Base-by-base conservation (phyloP, 164 flowering plant genomes). In the Chloranthus sessilifolius region DNA sequence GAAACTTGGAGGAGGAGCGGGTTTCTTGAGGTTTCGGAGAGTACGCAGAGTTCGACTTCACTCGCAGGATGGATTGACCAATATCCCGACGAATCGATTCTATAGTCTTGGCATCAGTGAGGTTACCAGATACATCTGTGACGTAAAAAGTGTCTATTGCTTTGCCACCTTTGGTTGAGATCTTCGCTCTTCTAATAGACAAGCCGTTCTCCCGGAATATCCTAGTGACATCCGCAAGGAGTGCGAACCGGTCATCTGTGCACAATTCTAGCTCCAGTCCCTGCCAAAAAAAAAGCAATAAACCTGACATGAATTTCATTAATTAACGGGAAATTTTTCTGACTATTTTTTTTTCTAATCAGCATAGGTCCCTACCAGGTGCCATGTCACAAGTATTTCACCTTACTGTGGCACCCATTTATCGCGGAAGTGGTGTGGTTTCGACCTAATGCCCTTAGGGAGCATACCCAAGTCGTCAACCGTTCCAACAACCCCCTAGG, bases 181-280 rank as follows among this genome's bases (percentile, higher is more conserved):
- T 79, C 54, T 81, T 88, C 30, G 98, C 98, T 63, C 96, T 70
- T 46, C 53, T 77, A 45, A 91, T 73, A 35, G 64, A 61, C 58
- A 91, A 56, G 43, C 98, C 71, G 59, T 91, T 83, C 68, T 91
- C 96, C 27, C 96, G 72, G 58, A 91, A 85, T 43, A 80, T 66
- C 67, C 95, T 69, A 23, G 96, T 91, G 26, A 91, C 72, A 33
- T 91, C 96, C 0, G 98, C 83, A 33, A 67, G 64, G 4, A 67
- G 67, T 19, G 63, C 67, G 20, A 76, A 60, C 20, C 90, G 64
- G 63, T 88, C 96, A 22, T 79, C 78, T 4, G 90, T 65, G 53
- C 74, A 72, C 55, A 91, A 27, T 68, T 83, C 90, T 40, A 88
- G 72, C 67, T 82, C 83, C 34, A 91, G 44, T 9, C 88, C 96